phyloP scores from a whole-genome alignment of 345 rosid genomes.

The Bruguiera sexangula region DNA sequence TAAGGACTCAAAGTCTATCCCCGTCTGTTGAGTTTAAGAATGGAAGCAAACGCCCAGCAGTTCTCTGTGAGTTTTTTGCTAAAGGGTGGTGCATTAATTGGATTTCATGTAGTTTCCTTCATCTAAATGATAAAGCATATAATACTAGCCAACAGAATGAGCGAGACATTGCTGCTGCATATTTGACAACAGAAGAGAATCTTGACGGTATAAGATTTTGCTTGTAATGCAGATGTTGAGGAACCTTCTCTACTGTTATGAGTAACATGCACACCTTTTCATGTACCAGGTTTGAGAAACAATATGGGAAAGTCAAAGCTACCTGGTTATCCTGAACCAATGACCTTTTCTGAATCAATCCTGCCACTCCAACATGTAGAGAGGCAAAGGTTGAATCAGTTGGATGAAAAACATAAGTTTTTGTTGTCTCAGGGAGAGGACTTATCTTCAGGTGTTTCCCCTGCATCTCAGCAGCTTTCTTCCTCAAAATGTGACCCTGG shows the following conservation, averaged over 20 bases:
- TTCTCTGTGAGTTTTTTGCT: constrained; percentile 59
- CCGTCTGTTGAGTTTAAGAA: constrained; percentile 31
- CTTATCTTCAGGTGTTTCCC: constrained; percentile 22
- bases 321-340: constrained; percentile 24
- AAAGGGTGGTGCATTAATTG: constrained; percentile 90
- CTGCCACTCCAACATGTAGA: constrained; percentile 24
- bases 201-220: constrained; percentile 51
- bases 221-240: constrained; percentile 16
- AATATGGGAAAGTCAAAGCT: constrained; percentile 24
- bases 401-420: constrained; percentile 23
- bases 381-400: constrained; percentile 22
- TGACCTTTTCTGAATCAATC: constrained; percentile 26
- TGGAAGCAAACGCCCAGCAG: constrained; percentile 49
- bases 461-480: constrained; percentile 26
- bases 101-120: constrained; percentile 71
- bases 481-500: constrained; percentile 34
- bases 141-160: constrained; percentile 26
- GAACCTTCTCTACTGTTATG: constrained; percentile 16
- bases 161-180: constrained; percentile 33
- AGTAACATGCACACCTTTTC: constrained; percentile 24
- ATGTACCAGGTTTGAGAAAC: constrained; percentile 42
- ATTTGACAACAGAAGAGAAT: constrained; percentile 25
- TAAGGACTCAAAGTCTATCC: constrained; percentile 36
- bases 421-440: constrained; percentile 24
- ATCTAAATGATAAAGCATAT: constrained; percentile 38